Evolutionary conservation across 2,329 filamentous ascomycete genomes (phyloP).

Genomic region (Colletotrichum aenigma): DNA sequence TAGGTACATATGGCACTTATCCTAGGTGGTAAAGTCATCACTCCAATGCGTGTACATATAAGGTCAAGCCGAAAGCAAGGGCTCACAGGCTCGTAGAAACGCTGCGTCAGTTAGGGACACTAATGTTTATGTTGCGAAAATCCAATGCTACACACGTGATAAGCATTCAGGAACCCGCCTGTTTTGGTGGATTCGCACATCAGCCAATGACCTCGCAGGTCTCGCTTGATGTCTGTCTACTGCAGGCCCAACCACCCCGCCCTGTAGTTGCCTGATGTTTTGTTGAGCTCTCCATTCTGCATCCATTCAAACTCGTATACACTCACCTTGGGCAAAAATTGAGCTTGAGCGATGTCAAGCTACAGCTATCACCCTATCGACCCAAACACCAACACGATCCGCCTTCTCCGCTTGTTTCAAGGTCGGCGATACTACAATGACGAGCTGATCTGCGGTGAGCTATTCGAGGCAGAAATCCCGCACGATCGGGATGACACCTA

Average conservation of each 20-base stretch:
- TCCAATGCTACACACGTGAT: too few relatives aligned
- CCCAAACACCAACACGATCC: not conserved
- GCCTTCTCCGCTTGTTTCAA: not conserved
- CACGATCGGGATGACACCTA: slow-evolving; percentile 11
- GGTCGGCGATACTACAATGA: not conserved
- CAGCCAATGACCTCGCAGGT: too few relatives aligned
- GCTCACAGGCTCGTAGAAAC: too few relatives aligned
- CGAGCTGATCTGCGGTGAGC: slow-evolving; percentile 13
- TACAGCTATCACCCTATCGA: not conserved
- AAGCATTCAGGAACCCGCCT: too few relatives aligned
- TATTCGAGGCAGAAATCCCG: slow-evolving; percentile 13
- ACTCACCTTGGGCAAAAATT: not conserved
- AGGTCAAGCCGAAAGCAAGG: too few relatives aligned
- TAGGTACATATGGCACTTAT: too few relatives aligned
- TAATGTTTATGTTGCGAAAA: too few relatives aligned
- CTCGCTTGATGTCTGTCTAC: not conserved
- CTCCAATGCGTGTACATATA: too few relatives aligned
- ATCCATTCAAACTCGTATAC: not conserved
- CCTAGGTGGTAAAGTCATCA: too few relatives aligned
- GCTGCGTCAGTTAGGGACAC: too few relatives aligned
- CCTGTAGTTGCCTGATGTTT: not conserved
- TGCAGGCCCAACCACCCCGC: not conserved
- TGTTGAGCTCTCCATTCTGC: not conserved
- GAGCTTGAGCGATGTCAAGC: not conserved
- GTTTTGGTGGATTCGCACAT: too few relatives aligned